phyloP scores from a whole-genome alignment of 192 early-diverging fungal genomes.

The Coemansia sp. region DNA sequence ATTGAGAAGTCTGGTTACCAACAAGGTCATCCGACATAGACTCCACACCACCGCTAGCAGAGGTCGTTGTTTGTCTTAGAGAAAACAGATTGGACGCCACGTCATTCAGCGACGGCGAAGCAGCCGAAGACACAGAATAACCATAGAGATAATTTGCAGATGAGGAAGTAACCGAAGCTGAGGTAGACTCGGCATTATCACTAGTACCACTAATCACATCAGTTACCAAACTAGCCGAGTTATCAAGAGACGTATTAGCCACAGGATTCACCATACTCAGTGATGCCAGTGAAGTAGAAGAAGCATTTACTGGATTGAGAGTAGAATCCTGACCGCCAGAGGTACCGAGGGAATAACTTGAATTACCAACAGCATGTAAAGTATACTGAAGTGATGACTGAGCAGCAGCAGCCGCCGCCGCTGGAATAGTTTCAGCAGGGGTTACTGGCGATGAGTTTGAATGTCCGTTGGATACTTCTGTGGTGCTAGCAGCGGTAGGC shows the following conservation, averaged over 20 bases:
- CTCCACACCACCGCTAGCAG: too few relatives aligned
- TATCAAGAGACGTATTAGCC: constrained; percentile 23
- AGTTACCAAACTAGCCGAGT: not conserved
- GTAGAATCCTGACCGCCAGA: constrained; percentile 3
- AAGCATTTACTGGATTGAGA: too few relatives aligned
- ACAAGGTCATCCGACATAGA: too few relatives aligned
- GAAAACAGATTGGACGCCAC: constrained; percentile 45
- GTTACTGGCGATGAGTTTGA: constrained; percentile 36
- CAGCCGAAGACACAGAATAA: not conserved
- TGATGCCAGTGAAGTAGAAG: too few relatives aligned
- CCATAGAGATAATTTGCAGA: constrained; percentile 12
- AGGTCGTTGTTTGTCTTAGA: constrained; percentile 26
- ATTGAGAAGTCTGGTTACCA: too few relatives aligned
- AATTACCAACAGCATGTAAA: constrained; percentile 12
- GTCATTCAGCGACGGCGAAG: constrained; percentile 39
- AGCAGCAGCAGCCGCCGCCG: constrained; percentile 4
- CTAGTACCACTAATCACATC: constrained; percentile 6
- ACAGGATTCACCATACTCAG: not conserved
- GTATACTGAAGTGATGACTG: too few relatives aligned
- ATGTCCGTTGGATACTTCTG: constrained; percentile 19
- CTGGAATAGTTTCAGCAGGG: constrained; percentile 9
- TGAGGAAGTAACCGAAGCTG: not conserved
- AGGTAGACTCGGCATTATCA: not conserved
- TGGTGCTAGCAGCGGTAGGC: constrained; percentile 3
- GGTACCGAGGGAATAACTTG: constrained; percentile 16